phyloP scores from a whole-genome alignment of 257 asterid species.

The Solanum pinnatisectum region DNA sequence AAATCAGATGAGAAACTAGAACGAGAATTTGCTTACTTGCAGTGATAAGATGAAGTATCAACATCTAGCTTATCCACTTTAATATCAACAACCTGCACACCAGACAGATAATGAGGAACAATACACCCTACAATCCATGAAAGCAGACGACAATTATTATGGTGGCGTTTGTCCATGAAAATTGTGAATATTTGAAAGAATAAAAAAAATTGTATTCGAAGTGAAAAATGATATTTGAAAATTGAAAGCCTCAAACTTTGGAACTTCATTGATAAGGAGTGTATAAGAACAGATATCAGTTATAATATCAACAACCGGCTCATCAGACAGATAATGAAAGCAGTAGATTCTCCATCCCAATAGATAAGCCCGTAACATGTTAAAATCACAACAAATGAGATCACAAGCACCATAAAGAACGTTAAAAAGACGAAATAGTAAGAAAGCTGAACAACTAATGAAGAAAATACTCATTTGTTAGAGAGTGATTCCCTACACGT shows the following conservation, averaged over 20 bases:
- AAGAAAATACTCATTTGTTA: neutral
- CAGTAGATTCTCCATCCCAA: neutral
- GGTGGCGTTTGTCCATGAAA: neutral
- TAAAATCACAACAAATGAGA: neutral
- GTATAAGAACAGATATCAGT: neutral
- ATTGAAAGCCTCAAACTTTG: neutral
- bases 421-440: neutral
- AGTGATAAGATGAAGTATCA: slow-evolving; percentile 73
- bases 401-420: neutral
- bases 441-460: neutral
- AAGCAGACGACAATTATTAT: neutral
- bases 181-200: neutral
- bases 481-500: neutral
- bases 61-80: slow-evolving; percentile 36
- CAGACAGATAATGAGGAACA: slow-evolving; percentile 1
- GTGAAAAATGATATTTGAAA: neutral
- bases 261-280: neutral
- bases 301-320: neutral
- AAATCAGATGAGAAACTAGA: neutral
- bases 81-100: slow-evolving; percentile 56
- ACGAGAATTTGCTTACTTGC: slow-evolving; percentile 50
- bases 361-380: neutral
- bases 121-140: neutral
- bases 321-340: neutral
- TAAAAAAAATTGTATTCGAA: neutral